Conservation (phyloP, 164 flowering plant species). For the Tetracentron sinense region DNA sequence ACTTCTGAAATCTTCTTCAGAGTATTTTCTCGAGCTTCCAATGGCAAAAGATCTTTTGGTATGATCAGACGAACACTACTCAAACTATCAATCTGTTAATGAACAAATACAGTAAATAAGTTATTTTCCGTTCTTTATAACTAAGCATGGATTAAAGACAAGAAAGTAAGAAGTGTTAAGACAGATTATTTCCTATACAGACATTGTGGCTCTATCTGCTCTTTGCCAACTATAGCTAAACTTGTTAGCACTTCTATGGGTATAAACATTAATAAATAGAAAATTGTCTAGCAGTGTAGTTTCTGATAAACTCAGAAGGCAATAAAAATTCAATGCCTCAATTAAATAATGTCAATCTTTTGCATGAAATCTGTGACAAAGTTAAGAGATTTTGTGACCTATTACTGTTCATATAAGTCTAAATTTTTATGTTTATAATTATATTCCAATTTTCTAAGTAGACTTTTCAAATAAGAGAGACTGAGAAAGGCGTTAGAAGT, state of each 20-base stretch:
- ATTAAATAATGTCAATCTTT: background rate
- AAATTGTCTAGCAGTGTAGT: background rate
- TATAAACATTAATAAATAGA: background rate
- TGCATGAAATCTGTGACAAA: background rate
- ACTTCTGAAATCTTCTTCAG: slow-evolving; percentile 75
- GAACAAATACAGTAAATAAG: slow-evolving; percentile 2
- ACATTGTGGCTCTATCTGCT: no score
- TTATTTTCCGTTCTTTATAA: background rate
- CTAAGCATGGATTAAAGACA: no score
- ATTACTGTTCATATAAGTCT: no score
- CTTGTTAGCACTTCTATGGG: background rate
- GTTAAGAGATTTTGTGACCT: background rate
- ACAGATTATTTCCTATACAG: no score
- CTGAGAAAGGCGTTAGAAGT: no score
- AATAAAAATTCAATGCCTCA: no score
- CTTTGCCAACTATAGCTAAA: no score
- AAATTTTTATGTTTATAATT: no score
- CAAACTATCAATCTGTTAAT: slow-evolving; percentile 57
- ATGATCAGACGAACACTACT: slow-evolving; percentile 59
- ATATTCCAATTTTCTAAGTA: no score
- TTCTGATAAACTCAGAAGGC: background rate
- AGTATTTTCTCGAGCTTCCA: slow-evolving; percentile 82
- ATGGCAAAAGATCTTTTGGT: slow-evolving; percentile 81
- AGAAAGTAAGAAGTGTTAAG: no score
- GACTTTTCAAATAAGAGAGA: no score